Percentiles rank a stretch among this genome's conserved stretches.
Conservation (phyloP, 129 eudicot genomes). For the Flaveria robusta region DNA sequence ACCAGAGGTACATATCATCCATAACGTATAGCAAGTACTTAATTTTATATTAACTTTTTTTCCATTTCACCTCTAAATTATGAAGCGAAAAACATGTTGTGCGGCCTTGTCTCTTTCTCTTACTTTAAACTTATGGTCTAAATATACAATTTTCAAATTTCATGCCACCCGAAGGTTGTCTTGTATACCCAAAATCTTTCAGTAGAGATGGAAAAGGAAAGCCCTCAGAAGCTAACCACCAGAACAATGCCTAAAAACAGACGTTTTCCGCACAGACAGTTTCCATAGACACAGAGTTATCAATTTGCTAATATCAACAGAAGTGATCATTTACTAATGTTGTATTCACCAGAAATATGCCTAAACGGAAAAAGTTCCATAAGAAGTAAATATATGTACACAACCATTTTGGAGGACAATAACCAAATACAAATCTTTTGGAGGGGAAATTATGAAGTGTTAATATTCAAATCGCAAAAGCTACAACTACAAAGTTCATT, state of each 20-base stretch:
- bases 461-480: background rate
- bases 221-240: background rate
- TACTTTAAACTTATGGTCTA: no score
- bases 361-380: conserved; percentile 11
- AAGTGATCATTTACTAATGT: conserved; percentile 5
- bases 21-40: background rate
- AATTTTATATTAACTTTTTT: background rate
- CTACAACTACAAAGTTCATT: conserved; percentile 1
- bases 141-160: no score
- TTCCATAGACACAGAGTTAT: conserved; percentile 4
- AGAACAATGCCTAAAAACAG: background rate
- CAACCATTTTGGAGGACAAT: background rate
- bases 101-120: background rate
- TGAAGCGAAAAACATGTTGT: background rate
- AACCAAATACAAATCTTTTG: background rate
- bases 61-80: background rate
- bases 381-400: background rate
- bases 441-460: background rate
- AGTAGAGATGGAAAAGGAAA: background rate
- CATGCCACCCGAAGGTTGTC: no score
- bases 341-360: background rate
- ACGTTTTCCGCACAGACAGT: background rate
- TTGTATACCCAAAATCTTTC: no score
- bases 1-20: background rate
- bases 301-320: conserved; percentile 3